phyloP scores from a whole-genome alignment of 371 early-diverging fungal genomes.

The Blyttiomyces sp. region DNA sequence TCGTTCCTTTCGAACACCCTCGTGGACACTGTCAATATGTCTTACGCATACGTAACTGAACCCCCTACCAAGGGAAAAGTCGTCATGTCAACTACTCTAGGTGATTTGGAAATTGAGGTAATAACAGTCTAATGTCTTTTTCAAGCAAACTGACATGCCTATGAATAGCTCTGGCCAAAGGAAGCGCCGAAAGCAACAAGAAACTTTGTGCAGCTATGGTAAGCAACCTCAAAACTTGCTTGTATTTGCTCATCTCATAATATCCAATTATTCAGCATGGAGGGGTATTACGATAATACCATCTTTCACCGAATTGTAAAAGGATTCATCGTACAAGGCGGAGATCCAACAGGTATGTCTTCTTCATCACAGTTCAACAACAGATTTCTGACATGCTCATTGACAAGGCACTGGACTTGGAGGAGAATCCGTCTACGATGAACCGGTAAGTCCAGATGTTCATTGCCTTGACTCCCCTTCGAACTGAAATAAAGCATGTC shows the following conservation, averaged over 20 bases:
- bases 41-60: constrained; percentile 41
- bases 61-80: constrained; percentile 74
- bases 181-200: constrained; percentile 88
- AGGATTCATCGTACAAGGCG: constrained; percentile 92
- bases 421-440: constrained; percentile 84
- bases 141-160: not conserved
- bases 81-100: constrained; percentile 78
- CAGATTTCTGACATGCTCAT: too few relatives aligned
- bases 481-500: constrained; percentile 3
- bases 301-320: constrained; percentile 87
- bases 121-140: not conserved
- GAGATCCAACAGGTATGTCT: constrained; percentile 78
- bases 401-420: constrained; percentile 53
- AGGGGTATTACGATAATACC: constrained; percentile 71
- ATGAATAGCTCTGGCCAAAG: constrained; percentile 74
- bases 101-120: constrained; percentile 84
- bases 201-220: constrained; percentile 89
- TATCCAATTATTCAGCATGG: constrained; percentile 24
- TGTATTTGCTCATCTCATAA: not conserved
- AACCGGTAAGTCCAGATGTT: constrained; percentile 37
- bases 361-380: not conserved
- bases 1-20: too few relatives aligned
- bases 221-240: not conserved
- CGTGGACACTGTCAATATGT: constrained; percentile 36
- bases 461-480: too few relatives aligned